Conservation (phyloP, 1,139 yeast species). For the Debaryomycetaceae sp. region DNA sequence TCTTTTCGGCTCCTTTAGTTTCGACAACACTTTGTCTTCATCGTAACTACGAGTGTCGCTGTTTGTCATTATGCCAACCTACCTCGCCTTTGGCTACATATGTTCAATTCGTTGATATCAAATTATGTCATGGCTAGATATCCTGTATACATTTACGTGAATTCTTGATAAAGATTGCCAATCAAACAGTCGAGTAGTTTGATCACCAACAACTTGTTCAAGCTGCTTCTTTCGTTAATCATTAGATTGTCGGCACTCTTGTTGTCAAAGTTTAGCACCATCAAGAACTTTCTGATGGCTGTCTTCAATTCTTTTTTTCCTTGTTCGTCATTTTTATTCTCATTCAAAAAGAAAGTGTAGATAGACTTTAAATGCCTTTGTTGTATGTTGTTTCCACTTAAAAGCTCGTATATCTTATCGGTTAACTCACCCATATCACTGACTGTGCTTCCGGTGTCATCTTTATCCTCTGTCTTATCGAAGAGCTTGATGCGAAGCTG, state of each 20-base stretch:
- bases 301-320: slow-evolving; percentile 13
- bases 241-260: slow-evolving; percentile 4
- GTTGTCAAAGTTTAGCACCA: slow-evolving; percentile 17
- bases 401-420: slow-evolving; percentile 12
- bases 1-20: background rate
- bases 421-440: slow-evolving; percentile 11
- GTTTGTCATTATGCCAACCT: background rate
- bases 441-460: slow-evolving; percentile 3
- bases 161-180: slow-evolving; percentile 27
- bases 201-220: slow-evolving; percentile 30
- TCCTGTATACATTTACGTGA: slow-evolving; percentile 4
- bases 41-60: background rate
- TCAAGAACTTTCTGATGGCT: slow-evolving; percentile 15
- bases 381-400: slow-evolving; percentile 3
- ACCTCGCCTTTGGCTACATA: background rate
- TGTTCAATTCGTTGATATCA: background rate
- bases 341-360: background rate
- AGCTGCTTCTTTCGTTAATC: slow-evolving; percentile 12
- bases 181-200: slow-evolving; percentile 28
- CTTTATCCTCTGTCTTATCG: slow-evolving; percentile 8
- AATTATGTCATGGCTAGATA: background rate
- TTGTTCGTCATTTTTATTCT: slow-evolving; percentile 11
- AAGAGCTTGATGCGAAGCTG: slow-evolving; percentile 20
- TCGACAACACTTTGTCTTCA: background rate
- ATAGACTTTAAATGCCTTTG: background rate